Conservation (phyloP, 176 grass and related monocot species). For the Coix lacrymajobi region DNA sequence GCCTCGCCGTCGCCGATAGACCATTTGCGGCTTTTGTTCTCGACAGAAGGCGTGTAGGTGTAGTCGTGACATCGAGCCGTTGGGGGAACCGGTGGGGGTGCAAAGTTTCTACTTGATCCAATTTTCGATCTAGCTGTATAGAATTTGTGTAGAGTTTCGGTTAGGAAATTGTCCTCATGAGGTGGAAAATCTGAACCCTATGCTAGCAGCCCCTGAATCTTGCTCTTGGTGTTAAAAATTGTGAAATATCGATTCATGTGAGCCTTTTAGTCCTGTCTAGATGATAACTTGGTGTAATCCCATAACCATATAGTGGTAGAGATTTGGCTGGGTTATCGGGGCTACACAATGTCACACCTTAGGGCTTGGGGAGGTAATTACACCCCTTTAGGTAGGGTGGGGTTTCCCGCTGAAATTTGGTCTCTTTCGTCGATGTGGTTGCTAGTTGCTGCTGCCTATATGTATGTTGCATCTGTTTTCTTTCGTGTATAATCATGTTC, state of each 20-base stretch:
- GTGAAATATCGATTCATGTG: neutral
- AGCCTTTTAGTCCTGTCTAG: neutral
- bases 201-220: neutral
- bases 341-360: neutral
- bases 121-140: neutral
- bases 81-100: neutral
- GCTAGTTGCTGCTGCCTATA: neutral
- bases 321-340: neutral
- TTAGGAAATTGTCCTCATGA: neutral
- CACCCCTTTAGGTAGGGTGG: neutral
- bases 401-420: neutral
- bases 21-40: neutral
- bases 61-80: neutral
- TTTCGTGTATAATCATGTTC: neutral
- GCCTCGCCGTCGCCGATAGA: neutral
- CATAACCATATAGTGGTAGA: neutral
- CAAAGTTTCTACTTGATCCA: neutral
- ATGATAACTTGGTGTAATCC: neutral
- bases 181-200: neutral
- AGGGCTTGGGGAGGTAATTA: neutral
- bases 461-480: neutral
- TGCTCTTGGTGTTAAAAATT: neutral
- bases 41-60: neutral
- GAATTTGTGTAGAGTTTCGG: neutral
- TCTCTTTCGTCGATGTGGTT: neutral